Evolutionary conservation across 768 basidiomycete species (phyloP).

Genomic region (Collybiopsis confluens): DNA sequence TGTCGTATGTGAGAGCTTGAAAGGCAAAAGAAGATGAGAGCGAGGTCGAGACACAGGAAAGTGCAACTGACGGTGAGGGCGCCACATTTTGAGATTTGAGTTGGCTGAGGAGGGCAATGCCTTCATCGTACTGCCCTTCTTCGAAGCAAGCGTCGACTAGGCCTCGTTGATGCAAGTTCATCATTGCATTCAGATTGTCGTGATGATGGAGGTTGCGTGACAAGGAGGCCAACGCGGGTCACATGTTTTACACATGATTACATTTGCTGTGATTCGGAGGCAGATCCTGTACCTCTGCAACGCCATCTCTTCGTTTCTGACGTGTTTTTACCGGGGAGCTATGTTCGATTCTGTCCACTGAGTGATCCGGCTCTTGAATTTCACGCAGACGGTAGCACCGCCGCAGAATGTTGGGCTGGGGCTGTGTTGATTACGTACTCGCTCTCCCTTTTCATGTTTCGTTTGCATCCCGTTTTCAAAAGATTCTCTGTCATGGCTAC

Average conservation of each 20-base stretch:
- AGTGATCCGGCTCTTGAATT: neutral
- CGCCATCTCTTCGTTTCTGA: neutral
- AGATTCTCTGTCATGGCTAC: conserved; percentile 8
- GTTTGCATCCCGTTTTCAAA: conserved; percentile 6
- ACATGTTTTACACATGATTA: too few relatives aligned
- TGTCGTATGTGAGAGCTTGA: conserved; percentile 63
- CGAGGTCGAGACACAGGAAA: neutral
- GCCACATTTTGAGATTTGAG: conserved; percentile 53
- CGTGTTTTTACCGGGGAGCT: neutral
- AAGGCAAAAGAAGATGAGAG: conserved; percentile 7
- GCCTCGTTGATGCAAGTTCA: conserved; percentile 43
- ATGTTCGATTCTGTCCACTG: neutral
- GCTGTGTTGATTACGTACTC: too few relatives aligned
- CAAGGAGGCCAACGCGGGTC: too few relatives aligned
- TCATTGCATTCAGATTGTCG: conserved; percentile 32
- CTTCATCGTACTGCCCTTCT: conserved; percentile 72
- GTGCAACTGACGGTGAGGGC: conserved; percentile 50
- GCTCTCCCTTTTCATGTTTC: neutral
- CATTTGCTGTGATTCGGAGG: too few relatives aligned
- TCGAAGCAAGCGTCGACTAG: conserved; percentile 73
- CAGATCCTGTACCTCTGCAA: too few relatives aligned
- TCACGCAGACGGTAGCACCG: too few relatives aligned
- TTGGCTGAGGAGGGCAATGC: conserved; percentile 58
- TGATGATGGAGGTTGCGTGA: too few relatives aligned
- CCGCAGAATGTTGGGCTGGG: too few relatives aligned